Percentiles rank a stretch among this genome's conserved stretches.
Evolutionary conservation across 805 yeast species (phyloP).

Genomic region (Nakazawaea pomicola): DNA sequence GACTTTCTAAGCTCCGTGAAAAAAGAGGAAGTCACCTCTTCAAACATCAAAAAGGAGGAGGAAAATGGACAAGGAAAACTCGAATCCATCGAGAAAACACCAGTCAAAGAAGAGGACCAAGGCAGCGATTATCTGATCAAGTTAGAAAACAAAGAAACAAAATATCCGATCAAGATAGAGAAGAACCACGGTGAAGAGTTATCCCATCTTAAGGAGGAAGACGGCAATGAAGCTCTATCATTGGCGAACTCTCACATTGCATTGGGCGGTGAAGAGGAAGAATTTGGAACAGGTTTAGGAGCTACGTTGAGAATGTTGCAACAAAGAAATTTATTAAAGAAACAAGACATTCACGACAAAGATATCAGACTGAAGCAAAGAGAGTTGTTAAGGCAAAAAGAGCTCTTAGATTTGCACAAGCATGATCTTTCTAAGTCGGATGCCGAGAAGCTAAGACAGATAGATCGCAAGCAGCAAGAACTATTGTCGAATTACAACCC

Average conservation of each 20-base stretch:
- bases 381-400: slow-evolving; percentile 15
- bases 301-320: slow-evolving; percentile 29
- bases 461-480: slow-evolving; percentile 13
- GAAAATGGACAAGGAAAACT: slow-evolving; percentile 24
- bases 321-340: slow-evolving; percentile 7
- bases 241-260: neutral
- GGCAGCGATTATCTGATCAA: neutral
- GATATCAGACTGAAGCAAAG: slow-evolving; percentile 17
- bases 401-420: slow-evolving; percentile 12
- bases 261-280: neutral
- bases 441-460: neutral
- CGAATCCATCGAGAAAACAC: too few relatives aligned
- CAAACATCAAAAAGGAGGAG: slow-evolving; percentile 12
- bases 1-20: slow-evolving; percentile 29
- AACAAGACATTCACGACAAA: slow-evolving; percentile 4
- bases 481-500: slow-evolving; percentile 36
- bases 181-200: neutral
- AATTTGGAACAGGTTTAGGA: slow-evolving; percentile 26
- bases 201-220: neutral
- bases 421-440: slow-evolving; percentile 6
- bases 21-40: slow-evolving; percentile 17
- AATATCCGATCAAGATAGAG: neutral
- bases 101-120: neutral
- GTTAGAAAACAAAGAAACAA: neutral
- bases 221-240: neutral